Evolutionary conservation across 768 basidiomycete genomes (phyloP).

Genomic region (Serpula lacrymans): DNA sequence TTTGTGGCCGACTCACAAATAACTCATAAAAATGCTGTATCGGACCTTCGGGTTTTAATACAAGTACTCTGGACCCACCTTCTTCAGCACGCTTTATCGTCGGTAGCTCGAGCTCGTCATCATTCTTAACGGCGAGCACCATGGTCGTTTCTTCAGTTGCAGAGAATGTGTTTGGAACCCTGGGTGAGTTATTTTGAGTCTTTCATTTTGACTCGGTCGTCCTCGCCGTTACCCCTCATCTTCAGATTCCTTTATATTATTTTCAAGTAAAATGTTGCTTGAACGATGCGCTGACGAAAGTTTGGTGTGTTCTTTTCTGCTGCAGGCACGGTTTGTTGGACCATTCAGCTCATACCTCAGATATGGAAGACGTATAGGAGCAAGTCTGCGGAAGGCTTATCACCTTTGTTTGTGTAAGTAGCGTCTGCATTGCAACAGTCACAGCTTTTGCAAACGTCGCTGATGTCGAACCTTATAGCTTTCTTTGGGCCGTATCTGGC

Average conservation of each 20-base stretch:
- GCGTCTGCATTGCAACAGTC: neutral
- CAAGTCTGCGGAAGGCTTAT: constrained; percentile 69
- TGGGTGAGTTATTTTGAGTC: constrained; percentile 48
- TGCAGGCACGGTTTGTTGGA: constrained; percentile 65
- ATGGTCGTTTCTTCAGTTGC: constrained; percentile 50
- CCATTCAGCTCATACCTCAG: constrained; percentile 64
- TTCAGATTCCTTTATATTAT: too few relatives aligned
- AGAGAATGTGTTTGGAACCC: constrained; percentile 69
- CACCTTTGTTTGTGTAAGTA: constrained; percentile 60
- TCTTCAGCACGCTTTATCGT: too few relatives aligned
- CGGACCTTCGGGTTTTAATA: too few relatives aligned
- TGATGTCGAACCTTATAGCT: constrained; percentile 28
- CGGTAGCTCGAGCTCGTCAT: too few relatives aligned
- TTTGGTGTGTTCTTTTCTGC: neutral
- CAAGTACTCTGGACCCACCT: too few relatives aligned
- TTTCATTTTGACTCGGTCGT: neutral
- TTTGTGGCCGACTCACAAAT: too few relatives aligned
- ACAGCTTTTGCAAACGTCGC: neutral
- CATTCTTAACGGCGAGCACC: too few relatives aligned
- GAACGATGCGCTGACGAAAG: too few relatives aligned
- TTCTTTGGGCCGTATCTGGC: constrained; percentile 59
- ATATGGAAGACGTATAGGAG: constrained; percentile 68
- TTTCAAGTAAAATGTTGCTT: too few relatives aligned
- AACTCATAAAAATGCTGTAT: too few relatives aligned
- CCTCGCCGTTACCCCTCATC: neutral